Evolutionary conservation across 225 moss, liverwort and hornwort species (phyloP).

Genomic region (Thuidium tamariscinum): DNA sequence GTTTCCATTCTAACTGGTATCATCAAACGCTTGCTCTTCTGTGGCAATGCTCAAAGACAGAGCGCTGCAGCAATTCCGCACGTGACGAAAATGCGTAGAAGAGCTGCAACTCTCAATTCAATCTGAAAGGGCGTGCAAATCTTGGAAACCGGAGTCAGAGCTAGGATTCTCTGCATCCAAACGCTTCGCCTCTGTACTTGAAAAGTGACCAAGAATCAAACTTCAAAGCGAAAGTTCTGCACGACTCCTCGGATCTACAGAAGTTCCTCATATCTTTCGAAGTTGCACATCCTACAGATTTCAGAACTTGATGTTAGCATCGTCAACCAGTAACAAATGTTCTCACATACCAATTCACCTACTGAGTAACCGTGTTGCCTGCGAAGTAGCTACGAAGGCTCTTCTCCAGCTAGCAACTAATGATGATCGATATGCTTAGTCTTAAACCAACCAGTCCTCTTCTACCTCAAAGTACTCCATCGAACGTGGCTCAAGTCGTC

Average conservation of each 20-base stretch:
- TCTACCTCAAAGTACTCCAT: background rate
- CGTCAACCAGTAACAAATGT: background rate
- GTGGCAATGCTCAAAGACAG: background rate
- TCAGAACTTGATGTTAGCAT: background rate
- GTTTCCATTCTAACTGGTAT: slow-evolving; percentile 10
- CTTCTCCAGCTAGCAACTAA: background rate
- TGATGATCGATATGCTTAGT: background rate
- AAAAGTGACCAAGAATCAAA: slow-evolving; percentile 9
- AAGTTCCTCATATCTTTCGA: background rate
- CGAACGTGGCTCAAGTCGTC: background rate
- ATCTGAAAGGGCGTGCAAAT: background rate
- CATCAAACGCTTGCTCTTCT: background rate
- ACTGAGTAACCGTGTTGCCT: background rate
- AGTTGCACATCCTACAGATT: background rate
- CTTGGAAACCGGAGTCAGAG: background rate
- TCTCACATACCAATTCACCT: background rate
- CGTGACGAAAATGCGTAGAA: background rate
- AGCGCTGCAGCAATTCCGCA: background rate
- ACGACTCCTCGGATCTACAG: background rate
- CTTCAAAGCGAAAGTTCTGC: slow-evolving; percentile 2
- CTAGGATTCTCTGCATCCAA: background rate
- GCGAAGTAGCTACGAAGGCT: background rate
- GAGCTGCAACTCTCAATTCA: background rate
- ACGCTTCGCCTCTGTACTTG: background rate
- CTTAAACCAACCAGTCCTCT: background rate